These are phyloP conservation scores for Apophysomyces trapeziformis DNA, from an alignment of 371 early-diverging fungal species.

Conservation along the genomic window DNA sequence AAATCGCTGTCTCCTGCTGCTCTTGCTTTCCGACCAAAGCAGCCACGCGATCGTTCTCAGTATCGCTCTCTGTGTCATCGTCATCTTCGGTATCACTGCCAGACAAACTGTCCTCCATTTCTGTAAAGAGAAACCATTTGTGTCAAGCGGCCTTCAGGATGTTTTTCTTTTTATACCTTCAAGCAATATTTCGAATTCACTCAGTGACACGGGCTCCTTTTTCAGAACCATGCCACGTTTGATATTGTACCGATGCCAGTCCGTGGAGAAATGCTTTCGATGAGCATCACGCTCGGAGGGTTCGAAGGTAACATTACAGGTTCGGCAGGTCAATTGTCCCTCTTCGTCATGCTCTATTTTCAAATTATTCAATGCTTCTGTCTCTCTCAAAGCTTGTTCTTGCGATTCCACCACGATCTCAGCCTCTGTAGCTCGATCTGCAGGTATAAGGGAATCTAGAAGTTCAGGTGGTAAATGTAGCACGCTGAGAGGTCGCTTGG, in stretches of 20 bases:
- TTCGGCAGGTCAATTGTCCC: conserved; percentile 64
- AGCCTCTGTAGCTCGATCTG: conserved; percentile 22
- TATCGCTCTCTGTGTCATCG: conserved; percentile 29
- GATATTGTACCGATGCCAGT: conserved; percentile 95
- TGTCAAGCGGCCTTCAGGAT: too few species aligned
- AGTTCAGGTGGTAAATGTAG: conserved; percentile 38
- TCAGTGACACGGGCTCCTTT: conserved; percentile 80
- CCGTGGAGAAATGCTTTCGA: conserved; percentile 88
- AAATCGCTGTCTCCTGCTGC: conserved; percentile 30
- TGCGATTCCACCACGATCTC: conserved; percentile 12
- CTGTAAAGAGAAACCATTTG: conserved; percentile 11
- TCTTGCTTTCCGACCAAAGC: conserved; percentile 46
- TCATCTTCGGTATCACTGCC: conserved; percentile 48
- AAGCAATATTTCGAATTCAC: conserved; percentile 80
- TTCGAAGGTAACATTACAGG: conserved; percentile 89
- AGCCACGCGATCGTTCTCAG: conserved; percentile 29
- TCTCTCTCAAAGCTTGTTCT: conserved; percentile 9
- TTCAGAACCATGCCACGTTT: conserved; percentile 85
- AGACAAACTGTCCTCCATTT: conserved; percentile 55
- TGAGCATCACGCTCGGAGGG: conserved; percentile 75
- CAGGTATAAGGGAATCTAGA: conserved; percentile 23
- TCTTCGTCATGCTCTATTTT: conserved; percentile 26
- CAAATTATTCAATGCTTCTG: conserved; percentile 22
- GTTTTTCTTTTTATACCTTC: conserved; percentile 41
- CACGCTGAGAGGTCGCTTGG: conserved; percentile 18